A percentile compares a stretch with the other conserved stretches of the same genome.
phyloP scores from a whole-genome alignment of 2,329 filamentous ascomycete species.

The Lasiodiplodia citricola region DNA sequence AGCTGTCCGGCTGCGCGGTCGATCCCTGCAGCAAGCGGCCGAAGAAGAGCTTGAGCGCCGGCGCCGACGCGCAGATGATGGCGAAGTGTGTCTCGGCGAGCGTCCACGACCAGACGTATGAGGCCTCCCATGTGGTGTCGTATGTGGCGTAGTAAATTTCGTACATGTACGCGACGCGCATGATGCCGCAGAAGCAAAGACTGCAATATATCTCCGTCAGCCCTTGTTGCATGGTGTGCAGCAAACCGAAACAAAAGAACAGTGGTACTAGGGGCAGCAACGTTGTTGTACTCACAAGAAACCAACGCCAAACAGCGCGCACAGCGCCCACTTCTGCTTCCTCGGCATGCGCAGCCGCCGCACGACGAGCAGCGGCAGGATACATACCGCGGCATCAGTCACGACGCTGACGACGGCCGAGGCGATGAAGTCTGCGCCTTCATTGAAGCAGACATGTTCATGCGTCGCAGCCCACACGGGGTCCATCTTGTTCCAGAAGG shows the following conservation, averaged over 20 bases:
- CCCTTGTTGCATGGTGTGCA: background rate
- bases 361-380: constrained; percentile 51
- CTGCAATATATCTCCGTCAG: constrained; percentile 26
- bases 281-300: constrained; percentile 42
- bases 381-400: constrained; percentile 48
- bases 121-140: constrained; percentile 49
- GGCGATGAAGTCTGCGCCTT: constrained; percentile 44
- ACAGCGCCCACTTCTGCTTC: constrained; percentile 51
- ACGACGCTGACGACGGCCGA: constrained; percentile 46
- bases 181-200: constrained; percentile 42
- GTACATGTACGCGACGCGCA: constrained; percentile 46
- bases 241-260: background rate
- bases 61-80: constrained; percentile 51
- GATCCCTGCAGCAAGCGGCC: background rate
- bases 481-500: constrained; percentile 49
- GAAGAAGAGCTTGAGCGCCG: constrained; percentile 51
- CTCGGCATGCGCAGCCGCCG: constrained; percentile 50
- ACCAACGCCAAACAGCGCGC: constrained; percentile 52
- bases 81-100: constrained; percentile 48
- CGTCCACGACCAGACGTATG: constrained; percentile 49
- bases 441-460: constrained; percentile 40
- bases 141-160: constrained; percentile 42
- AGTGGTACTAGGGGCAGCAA: background rate
- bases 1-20: background rate
- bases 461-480: constrained; percentile 13